A percentile compares a stretch with the other conserved stretches of the same genome.
Conservation (phyloP, 805 yeast genomes). For the Kodamaea leandrae region DNA sequence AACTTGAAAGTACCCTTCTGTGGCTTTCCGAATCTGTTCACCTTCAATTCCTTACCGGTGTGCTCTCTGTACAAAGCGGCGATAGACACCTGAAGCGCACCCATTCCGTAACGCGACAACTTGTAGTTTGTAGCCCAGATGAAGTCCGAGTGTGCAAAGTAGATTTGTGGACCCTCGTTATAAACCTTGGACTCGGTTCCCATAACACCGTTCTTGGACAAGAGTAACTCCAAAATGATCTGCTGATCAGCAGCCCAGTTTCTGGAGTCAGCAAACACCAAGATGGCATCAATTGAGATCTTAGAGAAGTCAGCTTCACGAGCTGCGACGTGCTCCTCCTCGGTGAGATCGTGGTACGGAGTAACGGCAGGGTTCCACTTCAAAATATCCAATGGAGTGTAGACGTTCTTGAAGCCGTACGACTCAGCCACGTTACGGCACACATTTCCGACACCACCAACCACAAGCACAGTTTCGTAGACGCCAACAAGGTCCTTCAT, state of each 20-base stretch:
- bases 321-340: slow-evolving; percentile 60
- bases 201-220: slow-evolving; percentile 77
- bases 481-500: slow-evolving; percentile 75
- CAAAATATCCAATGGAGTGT: slow-evolving; percentile 77
- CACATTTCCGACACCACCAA: slow-evolving; percentile 84
- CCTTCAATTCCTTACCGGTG: slow-evolving; percentile 77
- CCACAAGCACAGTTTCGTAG: slow-evolving; percentile 74
- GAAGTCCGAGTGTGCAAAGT: slow-evolving; percentile 89
- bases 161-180: slow-evolving; percentile 77
- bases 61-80: slow-evolving; percentile 82
- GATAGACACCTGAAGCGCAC: slow-evolving; percentile 85
- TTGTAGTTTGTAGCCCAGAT: slow-evolving; percentile 91
- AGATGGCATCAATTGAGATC: slow-evolving; percentile 69
- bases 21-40: slow-evolving; percentile 86
- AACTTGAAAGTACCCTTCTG: slow-evolving; percentile 82
- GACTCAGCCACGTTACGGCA: slow-evolving; percentile 80
- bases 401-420: slow-evolving; percentile 82
- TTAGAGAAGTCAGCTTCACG: slow-evolving; percentile 63
- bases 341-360: slow-evolving; percentile 77
- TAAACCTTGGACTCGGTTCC: slow-evolving; percentile 71
- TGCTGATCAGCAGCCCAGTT: slow-evolving; percentile 95
- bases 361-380: slow-evolving; percentile 84
- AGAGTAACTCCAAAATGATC: slow-evolving; percentile 74
- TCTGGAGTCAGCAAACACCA: slow-evolving; percentile 88
- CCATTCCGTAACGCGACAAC: slow-evolving; percentile 87